Evolutionary conservation across 768 basidiomycete species (phyloP), one percentile per base, ranked within the genome.

Genomic region (Calocera viscosa): DNA sequence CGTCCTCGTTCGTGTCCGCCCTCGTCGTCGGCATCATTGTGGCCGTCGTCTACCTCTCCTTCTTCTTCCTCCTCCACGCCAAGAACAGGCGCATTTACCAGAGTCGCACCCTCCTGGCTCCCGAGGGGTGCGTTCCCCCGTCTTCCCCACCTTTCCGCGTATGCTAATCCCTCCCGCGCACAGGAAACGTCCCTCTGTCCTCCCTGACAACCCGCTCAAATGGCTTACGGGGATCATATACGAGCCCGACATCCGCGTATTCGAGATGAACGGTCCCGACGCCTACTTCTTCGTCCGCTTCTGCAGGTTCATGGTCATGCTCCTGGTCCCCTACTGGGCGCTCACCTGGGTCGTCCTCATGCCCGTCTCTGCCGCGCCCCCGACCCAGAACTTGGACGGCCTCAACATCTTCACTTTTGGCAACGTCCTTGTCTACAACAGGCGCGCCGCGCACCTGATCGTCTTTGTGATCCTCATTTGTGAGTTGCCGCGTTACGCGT

Each of bases 281-380:
- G 90, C 93, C 17, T 99, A 95, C 78, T 87, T 94, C 73, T 99
- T 90, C 71, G 87, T 96, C 49, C 88, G 92, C 65, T 97, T 90
- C 69, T 72, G 80, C 7, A 84, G 87, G 63, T 86, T 97, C 81
- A 89, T 96, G 84, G 74, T 85, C 64, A 83, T 86, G 70, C 78
- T 94, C 28, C 82, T 97, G 74, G 71, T 94, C 5, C 94, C 96
- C 26, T 91, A 96, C 72, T 99, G 92, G 94, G 69, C 92, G 63
- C 32, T 97, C 38, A 90, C 91, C 1, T 97, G 95, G 94, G 73
- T 78, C 64, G 80, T 96, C 67, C 83, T 98, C 34, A 77, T 98
- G 0, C 95, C 95, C 24, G 76, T 89, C 71, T 84, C 86, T 3
- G 71, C 75, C 1, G 77, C 71, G 8, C 69, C 73, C 10, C 76